Conservation (phyloP, 352 stramenopile genomes). For the Phytophthora rubi region DNA sequence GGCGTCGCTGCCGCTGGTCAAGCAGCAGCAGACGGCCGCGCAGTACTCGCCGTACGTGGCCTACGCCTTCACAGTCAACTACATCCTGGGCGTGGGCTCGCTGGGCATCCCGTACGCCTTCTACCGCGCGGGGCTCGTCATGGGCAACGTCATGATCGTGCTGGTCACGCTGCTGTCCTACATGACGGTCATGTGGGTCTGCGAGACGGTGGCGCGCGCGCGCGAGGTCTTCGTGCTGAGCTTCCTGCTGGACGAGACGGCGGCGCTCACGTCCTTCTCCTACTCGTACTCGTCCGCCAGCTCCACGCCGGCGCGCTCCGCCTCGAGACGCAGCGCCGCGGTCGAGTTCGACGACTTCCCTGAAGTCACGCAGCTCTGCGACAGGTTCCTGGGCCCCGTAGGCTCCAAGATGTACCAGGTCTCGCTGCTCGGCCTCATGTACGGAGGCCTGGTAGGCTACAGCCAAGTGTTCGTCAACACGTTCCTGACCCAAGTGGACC, state of each 20-base stretch:
- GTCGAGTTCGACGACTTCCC: constrained; percentile 67
- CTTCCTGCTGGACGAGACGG: constrained; percentile 45
- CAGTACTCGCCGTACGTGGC: constrained; percentile 80
- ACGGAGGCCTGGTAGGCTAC: constrained; percentile 88
- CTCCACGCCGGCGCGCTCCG: too few species aligned
- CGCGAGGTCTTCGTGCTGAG: constrained; percentile 49
- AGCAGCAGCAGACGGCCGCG: constrained; percentile 25
- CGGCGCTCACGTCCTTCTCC: constrained; percentile 25
- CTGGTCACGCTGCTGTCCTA: constrained; percentile 86
- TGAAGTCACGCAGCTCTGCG: constrained; percentile 82
- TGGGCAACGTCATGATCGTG: constrained; percentile 78
- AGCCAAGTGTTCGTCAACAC: constrained; percentile 92
- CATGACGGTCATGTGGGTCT: constrained; percentile 92
- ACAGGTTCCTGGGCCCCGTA: constrained; percentile 67
- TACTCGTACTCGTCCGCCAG: constrained; percentile 6
- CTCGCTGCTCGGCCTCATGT: constrained; percentile 89
- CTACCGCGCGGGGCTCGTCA: constrained; percentile 75
- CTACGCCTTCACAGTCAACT: constrained; percentile 93
- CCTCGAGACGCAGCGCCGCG: constrained; percentile 9
- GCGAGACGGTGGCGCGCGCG: constrained; percentile 71
- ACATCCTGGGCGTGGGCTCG: constrained; percentile 92
- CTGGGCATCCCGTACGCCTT: constrained; percentile 91
- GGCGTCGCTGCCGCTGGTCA: constrained; percentile 53
- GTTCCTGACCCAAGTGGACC: constrained; percentile 74
- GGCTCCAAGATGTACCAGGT: constrained; percentile 85